Evolutionary conservation across 768 basidiomycete species (phyloP).

Genomic region (Mycena galericulata): DNA sequence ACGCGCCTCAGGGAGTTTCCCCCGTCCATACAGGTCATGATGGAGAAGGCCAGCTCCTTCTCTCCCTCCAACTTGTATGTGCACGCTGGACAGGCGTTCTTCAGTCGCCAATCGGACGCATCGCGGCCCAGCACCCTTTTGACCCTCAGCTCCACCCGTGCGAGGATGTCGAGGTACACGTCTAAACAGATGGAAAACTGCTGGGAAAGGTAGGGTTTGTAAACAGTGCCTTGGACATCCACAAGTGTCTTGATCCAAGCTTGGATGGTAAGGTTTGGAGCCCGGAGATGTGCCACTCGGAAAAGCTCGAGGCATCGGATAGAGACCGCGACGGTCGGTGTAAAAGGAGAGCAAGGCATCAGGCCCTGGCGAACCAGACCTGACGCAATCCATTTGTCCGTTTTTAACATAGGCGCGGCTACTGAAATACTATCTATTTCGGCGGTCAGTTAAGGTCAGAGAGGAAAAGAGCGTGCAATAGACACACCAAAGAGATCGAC

Average conservation of each 20-base stretch:
- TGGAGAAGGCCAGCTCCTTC: too few species aligned
- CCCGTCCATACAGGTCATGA: neutral
- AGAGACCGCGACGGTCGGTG: neutral
- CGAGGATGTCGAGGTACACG: neutral
- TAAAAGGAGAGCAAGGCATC: neutral
- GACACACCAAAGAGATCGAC: too few species aligned
- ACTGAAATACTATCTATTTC: too few species aligned
- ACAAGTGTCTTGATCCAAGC: neutral
- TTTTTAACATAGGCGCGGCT: too few species aligned
- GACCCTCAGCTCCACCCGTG: neutral
- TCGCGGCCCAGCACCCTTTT: neutral
- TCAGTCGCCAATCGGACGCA: neutral
- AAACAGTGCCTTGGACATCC: neutral
- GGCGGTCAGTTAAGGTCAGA: too few species aligned
- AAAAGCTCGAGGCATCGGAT: neutral
- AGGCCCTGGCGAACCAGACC: neutral
- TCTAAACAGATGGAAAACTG: neutral
- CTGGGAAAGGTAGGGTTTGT: neutral
- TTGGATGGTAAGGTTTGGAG: neutral
- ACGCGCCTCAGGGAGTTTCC: neutral
- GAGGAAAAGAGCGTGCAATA: too few species aligned
- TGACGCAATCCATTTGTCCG: too few species aligned
- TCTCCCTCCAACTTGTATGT: neutral
- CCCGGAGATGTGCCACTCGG: neutral
- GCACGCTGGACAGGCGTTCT: neutral